phyloP scores from a whole-genome alignment of 345 rosid genomes.

The Aquilaria malaccensis region DNA sequence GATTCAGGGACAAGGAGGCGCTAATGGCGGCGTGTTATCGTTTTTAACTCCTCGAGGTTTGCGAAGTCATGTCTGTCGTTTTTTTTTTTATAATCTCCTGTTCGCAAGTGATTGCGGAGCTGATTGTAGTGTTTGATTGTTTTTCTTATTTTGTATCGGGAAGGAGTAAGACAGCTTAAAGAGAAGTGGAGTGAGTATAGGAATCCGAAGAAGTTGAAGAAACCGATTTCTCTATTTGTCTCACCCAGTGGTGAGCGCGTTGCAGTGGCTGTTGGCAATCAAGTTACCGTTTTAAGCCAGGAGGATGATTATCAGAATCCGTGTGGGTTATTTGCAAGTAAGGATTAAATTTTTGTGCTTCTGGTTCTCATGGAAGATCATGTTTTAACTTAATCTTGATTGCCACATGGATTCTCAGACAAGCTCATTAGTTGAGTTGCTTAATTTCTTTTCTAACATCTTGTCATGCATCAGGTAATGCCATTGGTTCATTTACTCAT shows the following conservation, averaged over 20 bases:
- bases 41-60: constrained; percentile 44
- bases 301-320: constrained; percentile 70
- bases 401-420: neutral
- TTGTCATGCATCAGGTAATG: constrained; percentile 35
- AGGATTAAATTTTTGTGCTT: constrained; percentile 14
- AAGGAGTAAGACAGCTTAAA: constrained; percentile 63
- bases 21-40: constrained; percentile 46
- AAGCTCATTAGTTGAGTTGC: neutral
- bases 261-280: constrained; percentile 74
- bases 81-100: constrained; percentile 1
- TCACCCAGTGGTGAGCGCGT: constrained; percentile 74
- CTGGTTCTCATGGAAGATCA: neutral
- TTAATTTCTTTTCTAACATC: constrained; percentile 10
- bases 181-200: constrained; percentile 53
- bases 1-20: constrained; percentile 38
- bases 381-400: neutral
- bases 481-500: constrained; percentile 39
- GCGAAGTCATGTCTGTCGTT: neutral
- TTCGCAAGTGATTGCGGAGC: constrained; percentile 1
- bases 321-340: constrained; percentile 56
- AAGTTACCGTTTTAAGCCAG: constrained; percentile 58
- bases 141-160: constrained; percentile 12
- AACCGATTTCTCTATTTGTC: constrained; percentile 44
- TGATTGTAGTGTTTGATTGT: constrained; percentile 6
- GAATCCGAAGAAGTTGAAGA: constrained; percentile 33